Evolutionary conservation across 208 protist species (phyloP), one percentile per base, ranked within the genome.

Genomic region (Acanthamoeba culbertsoni): DNA sequence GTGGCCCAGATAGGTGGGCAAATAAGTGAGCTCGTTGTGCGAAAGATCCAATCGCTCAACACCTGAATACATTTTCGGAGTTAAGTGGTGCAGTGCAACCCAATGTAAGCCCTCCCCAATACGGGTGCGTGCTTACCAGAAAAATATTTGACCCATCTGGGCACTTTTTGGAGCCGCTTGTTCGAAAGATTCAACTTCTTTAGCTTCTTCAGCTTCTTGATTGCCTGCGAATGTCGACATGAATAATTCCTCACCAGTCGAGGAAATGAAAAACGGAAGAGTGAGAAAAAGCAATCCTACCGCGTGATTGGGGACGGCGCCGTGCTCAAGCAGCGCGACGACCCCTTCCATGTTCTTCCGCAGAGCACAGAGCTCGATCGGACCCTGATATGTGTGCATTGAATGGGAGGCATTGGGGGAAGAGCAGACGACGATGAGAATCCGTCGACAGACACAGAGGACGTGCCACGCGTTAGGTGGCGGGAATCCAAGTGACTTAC

Each of bases 91-190:
- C n/a, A n/a, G n/a, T 31, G 28, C n/a, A 6, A 43, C 23, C 55
- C 7, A 23, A 65, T 8, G 63, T 20, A 40, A 2, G 16, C 31
- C 23, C 23, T 35, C 37, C n/a, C n/a, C n/a, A n/a, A n/a, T n/a
- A n/a, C n/a, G n/a, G n/a, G n/a, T n/a, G n/a, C n/a, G n/a, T n/a
- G 37, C 28, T 14, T 82, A 82, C 71, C 71, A 10, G 42, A 53
- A 14, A 82, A 82, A 42, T 82, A 82, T 82, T 82, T 82, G 42
- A 82, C 71, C 71, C 71, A 82, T 82, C 71, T 16, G 20, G 71
- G 71, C 20, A 82, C 71, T 33, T 82, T 82, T 42, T 82, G 45
- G 71, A 82, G 71, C n/a, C n/a, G 3, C 43, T 82, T 82, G 71
- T 82, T 45, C 26, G 71, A 82, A 16, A 82, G n/a, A 42, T 53